Evolutionary conservation across 768 basidiomycete genomes (phyloP).

Genomic region (Inosperma sp.): DNA sequence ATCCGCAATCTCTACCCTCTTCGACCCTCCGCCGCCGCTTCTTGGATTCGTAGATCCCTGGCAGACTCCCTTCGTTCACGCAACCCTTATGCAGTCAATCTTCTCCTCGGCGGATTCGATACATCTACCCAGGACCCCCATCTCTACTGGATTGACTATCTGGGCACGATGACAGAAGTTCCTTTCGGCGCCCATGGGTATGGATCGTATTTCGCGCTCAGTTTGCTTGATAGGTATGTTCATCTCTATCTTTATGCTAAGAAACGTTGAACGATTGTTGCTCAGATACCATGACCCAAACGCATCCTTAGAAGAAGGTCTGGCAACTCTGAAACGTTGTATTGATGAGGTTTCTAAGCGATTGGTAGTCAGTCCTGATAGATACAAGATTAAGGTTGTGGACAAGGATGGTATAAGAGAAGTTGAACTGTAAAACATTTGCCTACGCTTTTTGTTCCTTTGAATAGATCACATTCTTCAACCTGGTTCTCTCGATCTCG

Average conservation of each 20-base stretch:
- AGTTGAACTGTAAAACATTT: slow-evolving; percentile 53
- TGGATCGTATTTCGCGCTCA: slow-evolving; percentile 86
- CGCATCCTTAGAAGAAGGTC: slow-evolving; percentile 77
- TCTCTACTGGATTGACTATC: slow-evolving; percentile 95
- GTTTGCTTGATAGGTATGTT: slow-evolving; percentile 85
- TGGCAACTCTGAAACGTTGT: slow-evolving; percentile 80
- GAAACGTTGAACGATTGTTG: neutral
- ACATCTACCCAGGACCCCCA: slow-evolving; percentile 64
- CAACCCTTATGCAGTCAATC: slow-evolving; percentile 84
- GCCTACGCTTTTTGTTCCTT: too few relatives aligned
- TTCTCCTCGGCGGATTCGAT: slow-evolving; percentile 92
- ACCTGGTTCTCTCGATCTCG: too few relatives aligned
- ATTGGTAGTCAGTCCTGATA: slow-evolving; percentile 71
- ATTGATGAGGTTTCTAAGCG: slow-evolving; percentile 85
- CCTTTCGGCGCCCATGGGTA: slow-evolving; percentile 96
- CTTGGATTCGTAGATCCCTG: slow-evolving; percentile 90
- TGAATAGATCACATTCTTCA: too few relatives aligned
- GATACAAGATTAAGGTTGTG: slow-evolving; percentile 86
- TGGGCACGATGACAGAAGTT: slow-evolving; percentile 83
- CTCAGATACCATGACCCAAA: slow-evolving; percentile 87
- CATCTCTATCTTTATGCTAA: neutral
- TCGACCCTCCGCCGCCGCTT: slow-evolving; percentile 84
- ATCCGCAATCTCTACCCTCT: slow-evolving; percentile 91
- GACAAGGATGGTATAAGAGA: slow-evolving; percentile 88
- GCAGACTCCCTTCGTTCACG: slow-evolving; percentile 87